Percentiles rank a stretch among this genome's conserved stretches.
These are phyloP conservation scores for Zostera marina DNA, from an alignment of 116 monocot genomes.

Conservation along the genomic window DNA sequence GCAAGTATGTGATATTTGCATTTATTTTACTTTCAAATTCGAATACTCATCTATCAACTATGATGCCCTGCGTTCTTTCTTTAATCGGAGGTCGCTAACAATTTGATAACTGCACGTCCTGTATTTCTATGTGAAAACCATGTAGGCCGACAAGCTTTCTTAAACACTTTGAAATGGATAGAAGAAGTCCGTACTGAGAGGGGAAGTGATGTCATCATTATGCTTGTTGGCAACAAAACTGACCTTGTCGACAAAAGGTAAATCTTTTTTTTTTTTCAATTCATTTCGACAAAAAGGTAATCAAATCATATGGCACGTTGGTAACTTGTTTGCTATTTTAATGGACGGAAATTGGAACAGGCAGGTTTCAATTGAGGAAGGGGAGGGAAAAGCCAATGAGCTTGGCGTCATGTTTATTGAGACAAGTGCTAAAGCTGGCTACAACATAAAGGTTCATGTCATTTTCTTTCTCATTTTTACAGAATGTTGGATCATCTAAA, in stretches of 20 bases:
- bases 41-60: not conserved
- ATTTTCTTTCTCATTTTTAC: not conserved
- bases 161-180: constrained; percentile 73
- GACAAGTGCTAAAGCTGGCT: constrained; percentile 92
- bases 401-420: constrained; percentile 88
- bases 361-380: constrained; percentile 85
- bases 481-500: not conserved
- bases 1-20: constrained; percentile 24
- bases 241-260: constrained; percentile 83
- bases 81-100: no score
- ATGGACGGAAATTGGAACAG: constrained; percentile 10
- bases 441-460: constrained; percentile 63
- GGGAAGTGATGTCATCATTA: constrained; percentile 74
- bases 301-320: no score
- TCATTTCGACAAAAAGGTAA: no score
- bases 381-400: constrained; percentile 50
- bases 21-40: not conserved
- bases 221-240: constrained; percentile 63
- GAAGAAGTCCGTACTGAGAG: constrained; percentile 76
- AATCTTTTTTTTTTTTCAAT: not conserved
- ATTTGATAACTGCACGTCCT: no score
- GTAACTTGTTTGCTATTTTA: no score
- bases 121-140: no score
- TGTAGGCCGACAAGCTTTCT: constrained; percentile 53
- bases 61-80: not conserved